A percentile compares a stretch with the other conserved stretches of the same genome.
Conservation (phyloP, 495 filamentous ascomycete species). For the Hyphodiscus hymeniophilus region DNA sequence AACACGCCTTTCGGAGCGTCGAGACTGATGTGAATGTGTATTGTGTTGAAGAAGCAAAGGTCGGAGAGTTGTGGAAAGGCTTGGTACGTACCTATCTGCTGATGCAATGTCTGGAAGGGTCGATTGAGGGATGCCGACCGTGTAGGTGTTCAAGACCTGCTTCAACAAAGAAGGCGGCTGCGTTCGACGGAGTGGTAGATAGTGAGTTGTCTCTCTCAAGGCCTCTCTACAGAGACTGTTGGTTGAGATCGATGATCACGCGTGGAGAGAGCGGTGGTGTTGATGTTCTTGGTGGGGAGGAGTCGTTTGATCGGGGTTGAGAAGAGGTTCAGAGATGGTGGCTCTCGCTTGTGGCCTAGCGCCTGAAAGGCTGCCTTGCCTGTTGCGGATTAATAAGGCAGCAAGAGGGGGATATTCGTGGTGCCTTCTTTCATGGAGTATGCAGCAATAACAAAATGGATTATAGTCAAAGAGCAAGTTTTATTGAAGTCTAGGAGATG, state of each 20-base stretch:
- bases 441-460: no score
- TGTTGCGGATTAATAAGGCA: not conserved
- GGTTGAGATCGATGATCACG: slow-evolving; percentile 3
- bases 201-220: slow-evolving; percentile 6
- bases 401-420: not conserved
- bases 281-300: not conserved
- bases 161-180: not conserved
- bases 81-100: slow-evolving; percentile 21
- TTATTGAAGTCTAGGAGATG: not conserved
- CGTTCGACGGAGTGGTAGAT: not conserved
- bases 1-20: slow-evolving; percentile 1
- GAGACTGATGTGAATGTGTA: slow-evolving; percentile 5
- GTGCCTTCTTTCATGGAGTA: no score
- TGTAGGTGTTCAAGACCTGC: not conserved
- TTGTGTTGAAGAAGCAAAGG: not conserved
- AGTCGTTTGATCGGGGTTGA: not conserved
- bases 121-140: slow-evolving; percentile 10
- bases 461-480: not conserved
- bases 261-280: not conserved
- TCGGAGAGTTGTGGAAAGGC: slow-evolving; percentile 1
- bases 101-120: slow-evolving; percentile 6
- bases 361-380: not conserved
- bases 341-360: slow-evolving; percentile 5
- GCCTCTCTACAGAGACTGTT: slow-evolving; percentile 1
- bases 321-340: slow-evolving; percentile 1